A percentile compares a stretch with the other conserved stretches of the same genome.
phyloP scores from a whole-genome alignment of 192 early-diverging fungal species.

The Gryganskiella cystojenkinii region DNA sequence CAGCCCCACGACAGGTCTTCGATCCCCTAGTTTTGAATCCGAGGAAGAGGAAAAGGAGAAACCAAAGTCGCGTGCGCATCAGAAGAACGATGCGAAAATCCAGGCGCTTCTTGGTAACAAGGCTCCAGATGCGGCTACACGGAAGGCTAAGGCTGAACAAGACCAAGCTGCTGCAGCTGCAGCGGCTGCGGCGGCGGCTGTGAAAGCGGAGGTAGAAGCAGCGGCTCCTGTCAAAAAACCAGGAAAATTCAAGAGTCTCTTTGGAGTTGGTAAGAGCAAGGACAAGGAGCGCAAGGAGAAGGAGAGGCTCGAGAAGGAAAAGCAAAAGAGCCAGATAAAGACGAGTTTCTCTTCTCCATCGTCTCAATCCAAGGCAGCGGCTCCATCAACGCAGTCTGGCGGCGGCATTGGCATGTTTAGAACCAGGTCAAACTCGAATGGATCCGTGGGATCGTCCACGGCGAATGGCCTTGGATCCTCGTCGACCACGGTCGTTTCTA shows the following conservation, averaged over 20 bases:
- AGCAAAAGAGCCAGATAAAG: slow-evolving; percentile 24
- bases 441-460: slow-evolving; percentile 26
- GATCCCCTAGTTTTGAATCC: slow-evolving; percentile 28
- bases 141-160: slow-evolving; percentile 30
- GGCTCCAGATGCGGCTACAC: not conserved
- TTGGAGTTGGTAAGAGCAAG: slow-evolving; percentile 47
- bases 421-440: slow-evolving; percentile 47
- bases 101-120: slow-evolving; percentile 32
- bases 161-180: slow-evolving; percentile 23
- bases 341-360: not conserved
- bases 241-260: slow-evolving; percentile 53
- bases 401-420: slow-evolving; percentile 29
- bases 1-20: slow-evolving; percentile 7
- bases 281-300: slow-evolving; percentile 54
- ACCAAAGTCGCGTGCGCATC: slow-evolving; percentile 4
- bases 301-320: slow-evolving; percentile 39
- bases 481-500: not conserved
- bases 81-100: slow-evolving; percentile 24
- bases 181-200: no score
- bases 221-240: slow-evolving; percentile 35
- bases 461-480: not conserved
- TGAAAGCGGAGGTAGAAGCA: slow-evolving; percentile 16
- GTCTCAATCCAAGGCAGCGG: not conserved
- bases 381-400: slow-evolving; percentile 6
- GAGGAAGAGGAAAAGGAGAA: slow-evolving; percentile 32